Conservation (phyloP, 2,329 filamentous ascomycete species). For the Botrytis tulipae region DNA sequence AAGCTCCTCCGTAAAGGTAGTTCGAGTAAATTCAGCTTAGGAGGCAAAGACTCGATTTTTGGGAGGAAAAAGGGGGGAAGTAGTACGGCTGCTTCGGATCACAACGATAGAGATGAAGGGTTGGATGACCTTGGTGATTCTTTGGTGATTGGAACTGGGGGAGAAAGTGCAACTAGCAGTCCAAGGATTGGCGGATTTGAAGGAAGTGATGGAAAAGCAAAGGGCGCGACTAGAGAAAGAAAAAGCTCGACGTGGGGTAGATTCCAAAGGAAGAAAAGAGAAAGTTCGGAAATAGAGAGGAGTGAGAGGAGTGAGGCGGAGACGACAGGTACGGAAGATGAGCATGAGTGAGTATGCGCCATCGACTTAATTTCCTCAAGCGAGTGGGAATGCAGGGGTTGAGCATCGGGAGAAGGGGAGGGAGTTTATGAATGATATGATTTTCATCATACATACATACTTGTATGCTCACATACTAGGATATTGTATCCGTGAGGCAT, state of each 20-base stretch:
- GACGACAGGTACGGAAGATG: slow-evolving; percentile 35
- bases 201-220: slow-evolving; percentile 44
- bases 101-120: slow-evolving; percentile 54
- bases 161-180: slow-evolving; percentile 45
- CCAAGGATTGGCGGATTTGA: slow-evolving; percentile 54
- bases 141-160: not conserved
- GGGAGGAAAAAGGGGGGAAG: slow-evolving; percentile 55
- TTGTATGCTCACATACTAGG: not conserved
- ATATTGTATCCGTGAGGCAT: too few relatives aligned
- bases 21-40: slow-evolving; percentile 61
- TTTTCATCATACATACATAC: not conserved
- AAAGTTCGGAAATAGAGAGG: slow-evolving; percentile 37
- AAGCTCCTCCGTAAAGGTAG: slow-evolving; percentile 64
- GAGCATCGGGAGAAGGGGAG: too few relatives aligned
- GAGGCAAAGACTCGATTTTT: slow-evolving; percentile 54
- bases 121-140: slow-evolving; percentile 56
- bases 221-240: slow-evolving; percentile 34
- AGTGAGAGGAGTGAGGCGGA: slow-evolving; percentile 36
- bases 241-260: slow-evolving; percentile 36
- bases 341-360: slow-evolving; percentile 18
- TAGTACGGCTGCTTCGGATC: slow-evolving; percentile 54
- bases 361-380: not conserved
- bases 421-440: not conserved
- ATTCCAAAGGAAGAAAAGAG: slow-evolving; percentile 34
- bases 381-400: not conserved